phyloP scores from a whole-genome alignment of 2,329 filamentous ascomycete species.

The Aspergillus intermedius region DNA sequence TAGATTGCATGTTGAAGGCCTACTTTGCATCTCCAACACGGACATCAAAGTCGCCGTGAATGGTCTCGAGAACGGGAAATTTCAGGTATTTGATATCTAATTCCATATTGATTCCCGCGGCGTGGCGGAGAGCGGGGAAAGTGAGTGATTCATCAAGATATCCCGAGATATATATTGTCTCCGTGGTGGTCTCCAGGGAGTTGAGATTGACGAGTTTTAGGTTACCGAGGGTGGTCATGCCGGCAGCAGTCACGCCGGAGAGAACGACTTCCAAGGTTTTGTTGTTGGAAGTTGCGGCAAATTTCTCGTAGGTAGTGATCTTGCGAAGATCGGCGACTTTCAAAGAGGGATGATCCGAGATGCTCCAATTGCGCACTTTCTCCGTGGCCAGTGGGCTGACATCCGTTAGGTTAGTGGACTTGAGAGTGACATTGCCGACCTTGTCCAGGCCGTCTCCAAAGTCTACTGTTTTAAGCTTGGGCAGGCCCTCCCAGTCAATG shows the following conservation, averaged over 20 bases:
- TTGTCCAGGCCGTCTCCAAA: background rate
- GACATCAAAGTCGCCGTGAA: background rate
- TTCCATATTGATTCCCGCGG: background rate
- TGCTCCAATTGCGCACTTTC: background rate
- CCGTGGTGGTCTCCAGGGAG: background rate
- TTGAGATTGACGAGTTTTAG: background rate
- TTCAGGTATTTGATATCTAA: background rate
- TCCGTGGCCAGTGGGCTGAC: background rate
- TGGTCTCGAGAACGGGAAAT: background rate
- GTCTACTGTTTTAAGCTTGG: background rate
- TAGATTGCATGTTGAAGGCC: background rate
- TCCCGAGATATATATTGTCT: background rate
- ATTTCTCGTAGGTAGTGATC: background rate
- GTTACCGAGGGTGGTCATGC: background rate
- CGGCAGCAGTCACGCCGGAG: background rate
- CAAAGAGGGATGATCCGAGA: background rate
- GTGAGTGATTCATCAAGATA: background rate
- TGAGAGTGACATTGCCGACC: background rate
- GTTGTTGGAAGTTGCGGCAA: background rate
- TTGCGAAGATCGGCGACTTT: background rate
- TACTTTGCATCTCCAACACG: background rate
- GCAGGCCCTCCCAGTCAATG: background rate
- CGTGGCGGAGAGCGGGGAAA: background rate
- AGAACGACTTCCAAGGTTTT: background rate
- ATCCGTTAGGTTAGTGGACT: background rate